These are phyloP conservation scores for Russula dissimulans DNA, from an alignment of 768 basidiomycete species.

Conservation along the genomic window DNA sequence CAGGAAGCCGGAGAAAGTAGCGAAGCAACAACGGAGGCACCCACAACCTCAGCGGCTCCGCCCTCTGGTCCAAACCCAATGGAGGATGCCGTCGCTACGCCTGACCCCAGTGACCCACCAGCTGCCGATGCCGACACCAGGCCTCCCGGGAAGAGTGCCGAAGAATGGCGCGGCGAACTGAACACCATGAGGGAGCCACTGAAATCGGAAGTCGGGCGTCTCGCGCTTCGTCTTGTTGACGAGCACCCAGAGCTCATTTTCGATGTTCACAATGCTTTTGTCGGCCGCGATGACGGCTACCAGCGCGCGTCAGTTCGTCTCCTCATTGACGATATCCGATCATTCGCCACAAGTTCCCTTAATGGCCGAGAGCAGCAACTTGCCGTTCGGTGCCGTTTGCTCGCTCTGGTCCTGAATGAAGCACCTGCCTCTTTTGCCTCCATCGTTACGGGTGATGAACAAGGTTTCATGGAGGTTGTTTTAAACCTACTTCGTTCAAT, in stretches of 20 bases:
- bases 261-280: constrained; percentile 77
- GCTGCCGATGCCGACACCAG: constrained; percentile 2
- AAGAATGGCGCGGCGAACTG: constrained; percentile 59
- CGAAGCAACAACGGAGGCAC: constrained; percentile 17
- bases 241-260: constrained; percentile 83
- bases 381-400: constrained; percentile 73
- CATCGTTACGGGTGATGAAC: constrained; percentile 37
- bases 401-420: constrained; percentile 78
- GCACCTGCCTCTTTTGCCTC: constrained; percentile 47
- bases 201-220: constrained; percentile 52
- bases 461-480: constrained; percentile 56
- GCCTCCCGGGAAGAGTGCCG: constrained; percentile 38
- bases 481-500: constrained; percentile 57
- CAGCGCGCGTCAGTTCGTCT: constrained; percentile 58
- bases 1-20: constrained; percentile 19
- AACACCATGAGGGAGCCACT: constrained; percentile 57
- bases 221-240: constrained; percentile 73
- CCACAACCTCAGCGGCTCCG: constrained; percentile 5
- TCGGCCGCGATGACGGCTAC: constrained; percentile 48
- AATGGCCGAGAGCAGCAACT: constrained; percentile 69
- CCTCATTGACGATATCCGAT: constrained; percentile 69
- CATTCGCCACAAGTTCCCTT: constrained; percentile 54
- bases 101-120: not conserved
- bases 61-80: constrained; percentile 23
- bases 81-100: constrained; percentile 25